Evolutionary conservation across 2,329 filamentous ascomycete genomes (phyloP).

Genomic region (Chaetomiaceae sp.): DNA sequence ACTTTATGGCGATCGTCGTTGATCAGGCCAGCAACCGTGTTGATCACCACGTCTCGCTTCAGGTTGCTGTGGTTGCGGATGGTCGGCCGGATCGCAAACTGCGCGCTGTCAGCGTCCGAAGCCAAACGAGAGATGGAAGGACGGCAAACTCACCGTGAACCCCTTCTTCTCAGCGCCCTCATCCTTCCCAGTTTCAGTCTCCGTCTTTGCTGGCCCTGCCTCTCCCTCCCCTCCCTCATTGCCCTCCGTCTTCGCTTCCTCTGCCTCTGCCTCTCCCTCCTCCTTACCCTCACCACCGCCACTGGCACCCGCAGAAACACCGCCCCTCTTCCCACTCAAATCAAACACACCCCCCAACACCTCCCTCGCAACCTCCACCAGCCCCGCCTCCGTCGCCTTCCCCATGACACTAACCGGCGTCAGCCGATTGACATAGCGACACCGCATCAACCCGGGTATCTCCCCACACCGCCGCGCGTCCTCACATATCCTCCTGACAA

Average conservation of each 20-base stretch:
- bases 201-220: background rate
- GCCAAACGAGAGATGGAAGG: background rate
- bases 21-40: slow-evolving; percentile 62
- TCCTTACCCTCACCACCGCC: slow-evolving; percentile 7
- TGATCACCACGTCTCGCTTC: slow-evolving; percentile 65
- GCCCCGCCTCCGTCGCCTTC: slow-evolving; percentile 64
- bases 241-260: slow-evolving; percentile 1
- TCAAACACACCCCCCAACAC: slow-evolving; percentile 64
- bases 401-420: slow-evolving; percentile 50
- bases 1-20: slow-evolving; percentile 64
- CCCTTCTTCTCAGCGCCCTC: slow-evolving; percentile 8
- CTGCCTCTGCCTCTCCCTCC: background rate
- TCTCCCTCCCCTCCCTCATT: background rate
- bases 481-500: slow-evolving; percentile 52
- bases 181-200: background rate
- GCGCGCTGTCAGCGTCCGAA: background rate
- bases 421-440: slow-evolving; percentile 55
- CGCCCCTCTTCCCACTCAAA: slow-evolving; percentile 32
- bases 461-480: slow-evolving; percentile 46
- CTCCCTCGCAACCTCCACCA: slow-evolving; percentile 59
- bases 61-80: slow-evolving; percentile 69
- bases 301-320: too few relatives aligned
- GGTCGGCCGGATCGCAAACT: slow-evolving; percentile 83
- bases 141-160: slow-evolving; percentile 38
- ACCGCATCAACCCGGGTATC: slow-evolving; percentile 39